Evolutionary conservation across 2,329 filamentous ascomycete genomes (phyloP).

Genomic region (Sordariomycetes sp.): DNA sequence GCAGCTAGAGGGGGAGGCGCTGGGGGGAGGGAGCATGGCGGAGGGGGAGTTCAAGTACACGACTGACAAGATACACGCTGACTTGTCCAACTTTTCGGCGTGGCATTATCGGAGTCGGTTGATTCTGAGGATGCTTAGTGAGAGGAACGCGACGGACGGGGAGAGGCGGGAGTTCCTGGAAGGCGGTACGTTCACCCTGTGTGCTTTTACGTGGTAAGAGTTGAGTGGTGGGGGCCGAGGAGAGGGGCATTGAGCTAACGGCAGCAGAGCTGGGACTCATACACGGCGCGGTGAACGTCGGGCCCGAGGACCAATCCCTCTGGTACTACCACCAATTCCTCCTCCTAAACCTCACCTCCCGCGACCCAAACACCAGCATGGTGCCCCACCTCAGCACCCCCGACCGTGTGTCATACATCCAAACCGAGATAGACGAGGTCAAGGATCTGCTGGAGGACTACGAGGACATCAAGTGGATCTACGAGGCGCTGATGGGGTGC

Average conservation of each 20-base stretch:
- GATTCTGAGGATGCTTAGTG: conserved; percentile 61
- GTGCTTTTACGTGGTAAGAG: no score
- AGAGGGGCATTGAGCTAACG: not conserved
- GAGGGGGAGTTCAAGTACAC: conserved; percentile 83
- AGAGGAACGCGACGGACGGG: conserved; percentile 49
- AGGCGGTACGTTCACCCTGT: conserved; percentile 33
- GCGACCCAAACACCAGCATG: conserved; percentile 39
- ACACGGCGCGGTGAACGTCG: conserved; percentile 68
- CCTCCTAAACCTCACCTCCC: conserved; percentile 52
- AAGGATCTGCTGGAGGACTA: conserved; percentile 51
- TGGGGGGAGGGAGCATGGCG: conserved; percentile 49
- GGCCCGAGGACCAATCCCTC: conserved; percentile 86
- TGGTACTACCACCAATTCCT: conserved; percentile 96
- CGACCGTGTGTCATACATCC: conserved; percentile 53
- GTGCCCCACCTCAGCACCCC: conserved; percentile 45
- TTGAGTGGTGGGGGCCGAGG: not conserved
- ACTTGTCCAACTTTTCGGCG: conserved; percentile 91
- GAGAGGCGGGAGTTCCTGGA: conserved; percentile 60
- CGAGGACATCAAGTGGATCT: conserved; percentile 62
- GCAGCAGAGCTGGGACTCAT: conserved; percentile 60
- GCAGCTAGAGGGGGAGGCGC: conserved; percentile 50
- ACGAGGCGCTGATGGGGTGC: conserved; percentile 72
- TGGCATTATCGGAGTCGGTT: conserved; percentile 88
- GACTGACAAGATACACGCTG: conserved; percentile 59
- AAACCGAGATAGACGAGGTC: conserved; percentile 60